Percentiles rank a stretch among this genome's conserved stretches.
These are phyloP conservation scores for Podospora pseudopauciseta DNA, from an alignment of 495 filamentous ascomycete genomes.

Conservation along the genomic window DNA sequence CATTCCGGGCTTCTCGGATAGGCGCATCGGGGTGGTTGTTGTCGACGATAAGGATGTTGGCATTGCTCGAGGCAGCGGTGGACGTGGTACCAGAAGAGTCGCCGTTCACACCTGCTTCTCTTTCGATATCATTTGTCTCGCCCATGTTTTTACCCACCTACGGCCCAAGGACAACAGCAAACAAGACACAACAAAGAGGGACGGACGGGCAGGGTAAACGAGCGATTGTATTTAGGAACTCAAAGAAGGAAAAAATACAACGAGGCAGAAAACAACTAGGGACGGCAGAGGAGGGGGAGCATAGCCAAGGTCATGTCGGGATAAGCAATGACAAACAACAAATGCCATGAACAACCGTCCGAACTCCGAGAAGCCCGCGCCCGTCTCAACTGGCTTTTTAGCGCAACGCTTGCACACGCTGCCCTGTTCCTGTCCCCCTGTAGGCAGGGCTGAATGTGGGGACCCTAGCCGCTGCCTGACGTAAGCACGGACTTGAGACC, in stretches of 20 bases:
- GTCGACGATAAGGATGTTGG: conserved; percentile 2
- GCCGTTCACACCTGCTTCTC: conserved; percentile 4
- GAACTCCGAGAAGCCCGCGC: neutral
- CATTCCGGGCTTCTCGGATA: conserved; percentile 18
- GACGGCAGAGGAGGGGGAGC: neutral
- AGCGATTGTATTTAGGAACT: neutral
- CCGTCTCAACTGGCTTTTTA: neutral
- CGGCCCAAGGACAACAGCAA: neutral
- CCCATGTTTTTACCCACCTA: neutral
- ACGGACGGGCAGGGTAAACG: neutral
- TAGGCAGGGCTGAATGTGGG: neutral
- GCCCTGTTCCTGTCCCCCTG: neutral
- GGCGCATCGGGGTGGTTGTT: conserved; percentile 36
- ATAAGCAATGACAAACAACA: neutral
- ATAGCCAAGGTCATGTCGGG: neutral
- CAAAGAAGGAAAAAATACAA: neutral
- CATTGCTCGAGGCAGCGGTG: conserved; percentile 6
- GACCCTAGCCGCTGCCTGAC: neutral
- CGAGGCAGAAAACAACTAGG: neutral
- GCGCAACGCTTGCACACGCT: neutral
- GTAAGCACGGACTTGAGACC: neutral
- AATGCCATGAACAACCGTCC: neutral
- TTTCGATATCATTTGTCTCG: conserved; percentile 10
- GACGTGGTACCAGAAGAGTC: conserved; percentile 6
- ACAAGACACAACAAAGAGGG: neutral